Evolutionary conservation across 164 flowering plant genomes (phyloP).

Genomic region (Pachysandra terminalis): DNA sequence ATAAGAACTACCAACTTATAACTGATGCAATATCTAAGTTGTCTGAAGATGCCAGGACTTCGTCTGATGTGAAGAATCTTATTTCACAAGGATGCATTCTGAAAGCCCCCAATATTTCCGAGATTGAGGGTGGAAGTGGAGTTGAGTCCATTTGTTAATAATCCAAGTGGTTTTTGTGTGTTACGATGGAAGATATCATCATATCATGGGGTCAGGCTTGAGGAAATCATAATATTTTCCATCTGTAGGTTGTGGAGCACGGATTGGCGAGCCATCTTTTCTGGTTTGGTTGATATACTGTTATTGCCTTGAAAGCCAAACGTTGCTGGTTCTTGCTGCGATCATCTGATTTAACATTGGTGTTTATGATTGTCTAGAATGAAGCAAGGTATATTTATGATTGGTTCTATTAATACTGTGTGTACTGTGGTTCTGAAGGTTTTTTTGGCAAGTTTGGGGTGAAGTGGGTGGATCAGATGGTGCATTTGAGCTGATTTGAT

Average conservation of each 20-base stretch:
- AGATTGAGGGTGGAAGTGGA: not conserved
- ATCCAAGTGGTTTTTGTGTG: not conserved
- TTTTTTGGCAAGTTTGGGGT: too few relatives aligned
- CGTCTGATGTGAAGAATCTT: constrained; percentile 40
- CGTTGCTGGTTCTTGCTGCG: not conserved
- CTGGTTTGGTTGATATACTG: not conserved
- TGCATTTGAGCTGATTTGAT: too few relatives aligned
- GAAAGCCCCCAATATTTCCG: constrained; percentile 10
- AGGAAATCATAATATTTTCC: not conserved
- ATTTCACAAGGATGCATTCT: constrained; percentile 46
- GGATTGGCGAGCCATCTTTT: not conserved
- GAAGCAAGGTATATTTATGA: not conserved
- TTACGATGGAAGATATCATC: not conserved
- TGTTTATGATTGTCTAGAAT: not conserved
- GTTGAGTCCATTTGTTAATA: not conserved
- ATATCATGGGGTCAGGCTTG: not conserved
- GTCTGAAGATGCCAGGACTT: constrained; percentile 41
- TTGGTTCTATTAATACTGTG: too few relatives aligned
- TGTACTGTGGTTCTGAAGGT: too few relatives aligned
- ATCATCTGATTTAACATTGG: not conserved
- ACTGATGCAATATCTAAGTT: constrained; percentile 38
- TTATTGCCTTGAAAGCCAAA: not conserved
- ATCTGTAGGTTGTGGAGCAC: not conserved
- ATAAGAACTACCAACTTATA: constrained; percentile 38
- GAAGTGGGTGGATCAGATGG: too few relatives aligned